These are phyloP conservation scores for Gossypioides kirkii DNA, from an alignment of 345 rosid species.

Conservation along the genomic window DNA sequence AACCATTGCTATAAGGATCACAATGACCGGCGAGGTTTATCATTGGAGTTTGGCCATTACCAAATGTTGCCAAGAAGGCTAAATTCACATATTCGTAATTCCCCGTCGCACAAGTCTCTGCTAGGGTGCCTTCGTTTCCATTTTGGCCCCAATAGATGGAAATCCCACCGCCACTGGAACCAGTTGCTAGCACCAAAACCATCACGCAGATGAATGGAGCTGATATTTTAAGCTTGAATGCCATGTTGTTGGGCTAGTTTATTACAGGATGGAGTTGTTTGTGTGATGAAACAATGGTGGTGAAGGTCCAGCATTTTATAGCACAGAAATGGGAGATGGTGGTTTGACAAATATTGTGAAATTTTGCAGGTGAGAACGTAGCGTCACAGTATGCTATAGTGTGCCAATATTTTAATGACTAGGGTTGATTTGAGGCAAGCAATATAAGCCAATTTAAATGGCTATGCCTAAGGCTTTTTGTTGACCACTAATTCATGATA, in stretches of 20 bases:
- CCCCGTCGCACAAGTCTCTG: too few relatives aligned
- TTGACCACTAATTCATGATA: too few relatives aligned
- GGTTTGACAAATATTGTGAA: not conserved
- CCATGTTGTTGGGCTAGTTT: not conserved
- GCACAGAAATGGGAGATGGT: not conserved
- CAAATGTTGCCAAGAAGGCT: too few relatives aligned
- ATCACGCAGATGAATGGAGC: not conserved
- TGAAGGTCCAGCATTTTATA: not conserved
- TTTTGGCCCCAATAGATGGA: too few relatives aligned
- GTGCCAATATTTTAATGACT: constrained; percentile 5
- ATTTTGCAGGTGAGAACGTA: not conserved
- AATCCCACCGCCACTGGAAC: too few relatives aligned
- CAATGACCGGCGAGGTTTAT: too few relatives aligned
- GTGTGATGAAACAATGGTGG: not conserved
- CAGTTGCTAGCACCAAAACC: too few relatives aligned
- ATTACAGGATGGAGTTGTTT: not conserved
- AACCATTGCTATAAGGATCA: too few relatives aligned
- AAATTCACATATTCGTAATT: too few relatives aligned
- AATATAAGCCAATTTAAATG: not conserved
- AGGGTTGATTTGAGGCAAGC: not conserved
- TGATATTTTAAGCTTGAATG: not conserved
- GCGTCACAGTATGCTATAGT: not conserved
- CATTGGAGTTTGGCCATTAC: too few relatives aligned
- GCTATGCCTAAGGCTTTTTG: not conserved
- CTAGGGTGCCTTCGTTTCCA: too few relatives aligned